Conservation (phyloP, 2,329 filamentous ascomycete species). For the Penicillium brasilianum region DNA sequence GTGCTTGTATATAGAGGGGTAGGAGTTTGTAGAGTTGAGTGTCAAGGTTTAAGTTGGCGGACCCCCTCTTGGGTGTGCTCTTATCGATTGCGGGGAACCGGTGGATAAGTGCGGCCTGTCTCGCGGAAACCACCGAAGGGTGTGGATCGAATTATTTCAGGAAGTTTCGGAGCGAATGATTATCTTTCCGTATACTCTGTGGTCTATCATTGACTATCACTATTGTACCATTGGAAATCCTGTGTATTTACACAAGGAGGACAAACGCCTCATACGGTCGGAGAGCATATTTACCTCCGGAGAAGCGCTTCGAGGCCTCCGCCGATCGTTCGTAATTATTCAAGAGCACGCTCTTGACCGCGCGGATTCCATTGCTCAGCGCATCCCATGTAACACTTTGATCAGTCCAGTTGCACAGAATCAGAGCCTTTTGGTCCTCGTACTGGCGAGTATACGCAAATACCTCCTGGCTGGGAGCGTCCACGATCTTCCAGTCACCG, state of each 20-base stretch:
- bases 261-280: conserved; percentile 43
- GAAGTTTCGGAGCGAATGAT: not conserved
- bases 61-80: not conserved
- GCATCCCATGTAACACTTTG: conserved; percentile 40
- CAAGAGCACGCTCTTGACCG: conserved; percentile 37
- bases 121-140: conserved; percentile 18
- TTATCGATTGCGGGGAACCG: conserved; percentile 33
- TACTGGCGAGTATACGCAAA: conserved; percentile 61
- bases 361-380: conserved; percentile 33
- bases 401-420: conserved; percentile 46
- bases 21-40: not conserved
- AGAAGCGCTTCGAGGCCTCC: conserved; percentile 30
- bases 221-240: not conserved
- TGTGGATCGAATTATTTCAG: not conserved
- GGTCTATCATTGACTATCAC: not conserved
- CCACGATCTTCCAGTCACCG: conserved; percentile 64
- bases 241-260: conserved; percentile 27
- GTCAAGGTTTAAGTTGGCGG: not conserved
- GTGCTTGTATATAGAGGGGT: not conserved
- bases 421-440: conserved; percentile 39
- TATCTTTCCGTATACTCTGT: not conserved
- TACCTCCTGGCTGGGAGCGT: conserved; percentile 56
- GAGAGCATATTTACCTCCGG: conserved; percentile 36
- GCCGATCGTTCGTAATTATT: conserved; percentile 37
- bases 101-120: conserved; percentile 23